A percentile compares a stretch with the other conserved stretches of the same genome.
Evolutionary conservation across 2,329 filamentous ascomycete species (phyloP).

Genomic region (Cladosporium velox): DNA sequence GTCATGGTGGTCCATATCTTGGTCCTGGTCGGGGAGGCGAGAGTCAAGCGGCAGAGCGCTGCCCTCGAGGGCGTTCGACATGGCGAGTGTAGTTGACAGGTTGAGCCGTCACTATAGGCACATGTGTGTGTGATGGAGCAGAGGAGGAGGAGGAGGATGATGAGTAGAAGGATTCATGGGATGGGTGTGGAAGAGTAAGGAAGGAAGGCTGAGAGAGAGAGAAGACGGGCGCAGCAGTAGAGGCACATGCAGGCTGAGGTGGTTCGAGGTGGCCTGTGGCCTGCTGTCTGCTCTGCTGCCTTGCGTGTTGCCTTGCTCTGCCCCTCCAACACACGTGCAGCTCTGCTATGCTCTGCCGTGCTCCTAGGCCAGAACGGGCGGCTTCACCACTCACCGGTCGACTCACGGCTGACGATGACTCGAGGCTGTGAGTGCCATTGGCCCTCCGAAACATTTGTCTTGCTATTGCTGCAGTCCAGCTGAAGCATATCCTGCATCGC

Average conservation of each 20-base stretch:
- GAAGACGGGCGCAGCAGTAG: neutral
- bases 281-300: neutral
- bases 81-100: neutral
- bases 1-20: neutral
- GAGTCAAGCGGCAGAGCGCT: neutral
- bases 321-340: neutral
- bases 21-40: neutral
- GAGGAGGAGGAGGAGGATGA: neutral
- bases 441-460: neutral
- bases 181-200: neutral
- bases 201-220: neutral
- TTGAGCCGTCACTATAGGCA: neutral
- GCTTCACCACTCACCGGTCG: slow-evolving; percentile 5
- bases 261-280: neutral
- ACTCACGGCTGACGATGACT: neutral
- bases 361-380: neutral
- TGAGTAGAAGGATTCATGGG: neutral
- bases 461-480: neutral
- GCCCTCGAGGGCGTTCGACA: neutral
- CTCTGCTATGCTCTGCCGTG: neutral
- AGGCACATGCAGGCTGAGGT: neutral
- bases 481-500: neutral
- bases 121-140: neutral
- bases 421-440: neutral
- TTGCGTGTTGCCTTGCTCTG: slow-evolving; percentile 6